Percentiles rank a stretch among this genome's conserved stretches.
These are phyloP conservation scores for Plasmopara halstedii DNA, from an alignment of 352 stramenopile species.

Conservation along the genomic window DNA sequence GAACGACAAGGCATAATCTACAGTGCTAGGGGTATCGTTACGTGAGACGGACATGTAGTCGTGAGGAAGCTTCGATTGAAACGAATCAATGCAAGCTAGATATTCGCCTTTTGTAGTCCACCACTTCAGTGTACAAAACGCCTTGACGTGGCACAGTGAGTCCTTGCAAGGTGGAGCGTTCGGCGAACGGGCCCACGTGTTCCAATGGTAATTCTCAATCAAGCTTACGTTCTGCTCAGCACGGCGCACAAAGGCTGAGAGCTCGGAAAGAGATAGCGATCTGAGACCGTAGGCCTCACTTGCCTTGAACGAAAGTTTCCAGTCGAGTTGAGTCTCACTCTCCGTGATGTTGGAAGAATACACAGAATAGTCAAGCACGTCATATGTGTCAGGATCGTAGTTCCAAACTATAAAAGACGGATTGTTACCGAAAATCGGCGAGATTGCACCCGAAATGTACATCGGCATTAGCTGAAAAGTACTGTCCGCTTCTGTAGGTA, in stretches of 20 bases:
- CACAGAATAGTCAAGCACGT: slow-evolving; percentile 70
- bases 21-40: slow-evolving; percentile 2
- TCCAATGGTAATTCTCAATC: slow-evolving; percentile 69
- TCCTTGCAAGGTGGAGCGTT: slow-evolving; percentile 35
- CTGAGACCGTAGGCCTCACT: slow-evolving; percentile 52
- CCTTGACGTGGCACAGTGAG: slow-evolving; percentile 45
- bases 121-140: slow-evolving; percentile 77
- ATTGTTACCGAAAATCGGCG: slow-evolving; percentile 88
- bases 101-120: slow-evolving; percentile 70
- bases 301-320: slow-evolving; percentile 52
- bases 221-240: slow-evolving; percentile 43
- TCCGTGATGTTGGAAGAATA: slow-evolving; percentile 67
- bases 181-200: slow-evolving; percentile 75
- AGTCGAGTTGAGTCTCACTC: slow-evolving; percentile 39
- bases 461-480: slow-evolving; percentile 53
- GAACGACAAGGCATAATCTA: slow-evolving; percentile 2
- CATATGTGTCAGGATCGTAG: slow-evolving; percentile 61
- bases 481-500: slow-evolving; percentile 6
- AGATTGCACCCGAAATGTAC: slow-evolving; percentile 81
- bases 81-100: slow-evolving; percentile 48
- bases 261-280: slow-evolving; percentile 31
- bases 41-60: slow-evolving; percentile 1
- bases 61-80: slow-evolving; percentile 6
- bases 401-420: slow-evolving; percentile 89
- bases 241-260: slow-evolving; percentile 41